These are phyloP conservation scores for Amanita polypyramis DNA, from an alignment of 768 basidiomycete genomes.

Conservation along the genomic window DNA sequence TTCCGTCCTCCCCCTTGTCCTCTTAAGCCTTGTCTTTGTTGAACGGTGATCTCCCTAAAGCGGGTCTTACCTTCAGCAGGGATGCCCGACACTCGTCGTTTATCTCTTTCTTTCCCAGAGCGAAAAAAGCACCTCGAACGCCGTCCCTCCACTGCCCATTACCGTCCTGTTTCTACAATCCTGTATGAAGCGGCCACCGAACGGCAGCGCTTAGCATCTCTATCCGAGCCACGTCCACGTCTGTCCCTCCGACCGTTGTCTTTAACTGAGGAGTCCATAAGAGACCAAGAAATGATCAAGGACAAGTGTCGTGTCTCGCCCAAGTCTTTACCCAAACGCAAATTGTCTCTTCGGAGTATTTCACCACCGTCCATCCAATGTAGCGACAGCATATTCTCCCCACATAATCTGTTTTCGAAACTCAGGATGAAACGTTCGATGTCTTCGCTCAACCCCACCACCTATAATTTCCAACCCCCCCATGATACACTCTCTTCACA, in stretches of 20 bases:
- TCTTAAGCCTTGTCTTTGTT: neutral
- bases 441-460: constrained; percentile 19
- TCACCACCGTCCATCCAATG: neutral
- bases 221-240: neutral
- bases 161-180: constrained; percentile 29
- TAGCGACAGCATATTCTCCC: neutral
- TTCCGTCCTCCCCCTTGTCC: neutral
- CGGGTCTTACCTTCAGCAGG: neutral
- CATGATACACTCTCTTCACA: constrained; percentile 9
- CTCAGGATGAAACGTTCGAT: constrained; percentile 30
- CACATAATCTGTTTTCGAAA: neutral
- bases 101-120: neutral
- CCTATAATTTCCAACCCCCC: constrained; percentile 3
- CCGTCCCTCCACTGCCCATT: constrained; percentile 20
- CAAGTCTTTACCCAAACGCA: constrained; percentile 11
- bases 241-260: neutral
- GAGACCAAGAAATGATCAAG: neutral
- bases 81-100: neutral
- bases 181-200: constrained; percentile 13
- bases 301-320: constrained; percentile 7
- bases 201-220: too few relatives aligned
- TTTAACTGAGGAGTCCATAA: neutral
- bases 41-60: too few relatives aligned
- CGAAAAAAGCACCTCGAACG: constrained; percentile 6
- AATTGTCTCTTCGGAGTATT: constrained; percentile 12